A percentile compares a stretch with the other conserved stretches of the same genome.
Evolutionary conservation across 2,329 filamentous ascomycete species (phyloP).

Genomic region (Acarospora socialis): DNA sequence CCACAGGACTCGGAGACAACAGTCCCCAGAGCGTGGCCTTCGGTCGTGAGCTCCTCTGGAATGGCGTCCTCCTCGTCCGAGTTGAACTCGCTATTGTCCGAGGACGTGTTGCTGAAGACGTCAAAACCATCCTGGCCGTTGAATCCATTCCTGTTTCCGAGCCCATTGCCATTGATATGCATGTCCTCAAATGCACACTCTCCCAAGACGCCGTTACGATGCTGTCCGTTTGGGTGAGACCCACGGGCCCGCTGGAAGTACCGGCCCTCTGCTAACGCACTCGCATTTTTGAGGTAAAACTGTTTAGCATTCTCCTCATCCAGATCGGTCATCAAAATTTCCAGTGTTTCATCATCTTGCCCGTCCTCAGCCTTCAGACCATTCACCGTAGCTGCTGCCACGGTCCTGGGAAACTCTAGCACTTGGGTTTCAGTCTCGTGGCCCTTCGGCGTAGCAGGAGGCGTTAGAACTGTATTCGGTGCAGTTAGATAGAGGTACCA

Average conservation of each 20-base stretch:
- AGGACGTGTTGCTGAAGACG: conserved; percentile 64
- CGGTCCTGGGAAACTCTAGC: conserved; percentile 36
- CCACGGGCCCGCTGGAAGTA: conserved; percentile 54
- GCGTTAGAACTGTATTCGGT: conserved; percentile 64
- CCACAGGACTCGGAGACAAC: conserved; percentile 85
- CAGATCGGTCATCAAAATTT: conserved; percentile 55
- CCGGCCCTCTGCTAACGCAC: conserved; percentile 73
- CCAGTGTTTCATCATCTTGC: conserved; percentile 38
- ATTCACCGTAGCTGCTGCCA: conserved; percentile 11
- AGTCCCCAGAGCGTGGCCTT: conserved; percentile 85
- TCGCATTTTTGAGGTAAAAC: conserved; percentile 66
- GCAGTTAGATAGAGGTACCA: conserved; percentile 98
- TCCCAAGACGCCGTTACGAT: conserved; percentile 31
- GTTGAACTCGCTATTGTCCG: conserved; percentile 44
- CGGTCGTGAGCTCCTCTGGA: conserved; percentile 67
- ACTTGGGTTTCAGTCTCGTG: conserved; percentile 44
- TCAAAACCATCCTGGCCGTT: conserved; percentile 33
- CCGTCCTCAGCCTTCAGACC: conserved; percentile 14
- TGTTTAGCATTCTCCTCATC: conserved; percentile 52
- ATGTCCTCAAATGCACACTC: conserved; percentile 19
- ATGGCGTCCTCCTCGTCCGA: conserved; percentile 46
- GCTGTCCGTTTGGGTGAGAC: conserved; percentile 44
- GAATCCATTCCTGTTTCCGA: conserved; percentile 17
- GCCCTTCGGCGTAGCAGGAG: conserved; percentile 57
- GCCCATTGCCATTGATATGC: conserved; percentile 28